These are phyloP conservation scores for Hypoxylon intermedium DNA, from an alignment of 495 filamentous ascomycete species.

Conservation along the genomic window DNA sequence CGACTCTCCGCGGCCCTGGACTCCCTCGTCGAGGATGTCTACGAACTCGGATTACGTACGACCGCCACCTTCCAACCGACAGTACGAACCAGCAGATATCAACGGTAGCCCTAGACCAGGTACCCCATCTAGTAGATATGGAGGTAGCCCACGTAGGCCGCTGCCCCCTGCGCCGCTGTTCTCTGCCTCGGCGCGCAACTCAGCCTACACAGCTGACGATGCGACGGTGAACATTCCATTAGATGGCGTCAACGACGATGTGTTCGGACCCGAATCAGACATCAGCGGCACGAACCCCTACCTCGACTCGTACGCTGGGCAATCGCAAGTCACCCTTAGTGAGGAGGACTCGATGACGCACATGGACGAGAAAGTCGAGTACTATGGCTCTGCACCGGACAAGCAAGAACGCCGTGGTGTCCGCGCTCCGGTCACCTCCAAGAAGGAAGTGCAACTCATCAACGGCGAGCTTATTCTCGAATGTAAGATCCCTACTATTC, in stretches of 20 bases:
- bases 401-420: slow-evolving; percentile 85
- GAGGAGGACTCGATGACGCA: slow-evolving; percentile 53
- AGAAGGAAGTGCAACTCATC: slow-evolving; percentile 93
- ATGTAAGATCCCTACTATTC: slow-evolving; percentile 97
- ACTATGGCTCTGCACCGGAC: slow-evolving; percentile 88
- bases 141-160: slow-evolving; percentile 83
- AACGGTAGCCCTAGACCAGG: slow-evolving; percentile 91
- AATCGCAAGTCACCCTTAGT: slow-evolving; percentile 60
- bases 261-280: slow-evolving; percentile 72
- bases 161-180: slow-evolving; percentile 93
- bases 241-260: slow-evolving; percentile 68
- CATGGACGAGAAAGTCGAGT: slow-evolving; percentile 64
- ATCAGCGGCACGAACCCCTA: slow-evolving; percentile 48
- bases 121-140: slow-evolving; percentile 85
- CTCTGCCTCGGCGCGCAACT: slow-evolving; percentile 52
- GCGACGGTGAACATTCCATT: slow-evolving; percentile 67
- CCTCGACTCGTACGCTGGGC: slow-evolving; percentile 69
- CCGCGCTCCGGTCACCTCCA: slow-evolving; percentile 84
- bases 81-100: slow-evolving; percentile 85
- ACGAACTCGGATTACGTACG: slow-evolving; percentile 66
- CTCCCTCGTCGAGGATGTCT: slow-evolving; percentile 65
- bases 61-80: slow-evolving; percentile 69
- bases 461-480: slow-evolving; percentile 97
- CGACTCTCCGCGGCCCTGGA: slow-evolving; percentile 72
- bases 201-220: slow-evolving; percentile 56